Base-by-base conservation (phyloP, 2,329 filamentous ascomycete genomes). In the Exserohilum turcica region DNA sequence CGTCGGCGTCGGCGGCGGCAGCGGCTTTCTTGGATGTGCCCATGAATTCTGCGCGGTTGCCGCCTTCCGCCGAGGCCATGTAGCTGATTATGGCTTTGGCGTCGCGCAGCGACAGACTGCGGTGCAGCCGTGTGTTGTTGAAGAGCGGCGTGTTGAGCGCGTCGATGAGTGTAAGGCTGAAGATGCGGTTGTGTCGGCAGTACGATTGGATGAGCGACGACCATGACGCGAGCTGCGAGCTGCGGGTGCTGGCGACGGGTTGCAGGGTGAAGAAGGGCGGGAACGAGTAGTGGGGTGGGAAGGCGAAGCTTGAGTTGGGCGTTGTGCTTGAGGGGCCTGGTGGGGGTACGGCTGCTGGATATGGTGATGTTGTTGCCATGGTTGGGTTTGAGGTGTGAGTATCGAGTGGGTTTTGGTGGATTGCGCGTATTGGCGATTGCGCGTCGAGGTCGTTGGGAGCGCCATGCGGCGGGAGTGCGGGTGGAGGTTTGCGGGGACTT, bases 221-320 rank as follows among this genome's bases (percentile, higher is more conserved):
- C 94, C 94, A 99, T 76, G 92, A 92, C 54, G 84, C 80, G 56
- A 92, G 86, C 71, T 94, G 91, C 39, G 87, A 86, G 75, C 87
- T 84, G 70, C 83, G 87, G 8, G 89, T 93, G 27, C 84, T 83
- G 56, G 85, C 80, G 77, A 91, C 91, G 31, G 87, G 84, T 75
- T 94, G 90, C 48, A 85, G 86, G 50, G 89, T 92, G 84, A 90
- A 94, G 86, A 94, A 92, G 70, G 90, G 87, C 0, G 90, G 90
- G 79, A 91, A 93, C 77, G 80, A 79, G 82, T 92, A 89, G 73
- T 79, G 78, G 8, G 76, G 69, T 31, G 78, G 78, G 61, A 78
- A 77, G 54, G 56, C 48, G 71, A 78, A 80, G 61, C 56, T 42
- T 32, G 48, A 48, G 52, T 37, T 51, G 31, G 43, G 31, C 4